Evolutionary conservation across 345 rosid species (phyloP).

Genomic region (Raphanus raphanistrum): DNA sequence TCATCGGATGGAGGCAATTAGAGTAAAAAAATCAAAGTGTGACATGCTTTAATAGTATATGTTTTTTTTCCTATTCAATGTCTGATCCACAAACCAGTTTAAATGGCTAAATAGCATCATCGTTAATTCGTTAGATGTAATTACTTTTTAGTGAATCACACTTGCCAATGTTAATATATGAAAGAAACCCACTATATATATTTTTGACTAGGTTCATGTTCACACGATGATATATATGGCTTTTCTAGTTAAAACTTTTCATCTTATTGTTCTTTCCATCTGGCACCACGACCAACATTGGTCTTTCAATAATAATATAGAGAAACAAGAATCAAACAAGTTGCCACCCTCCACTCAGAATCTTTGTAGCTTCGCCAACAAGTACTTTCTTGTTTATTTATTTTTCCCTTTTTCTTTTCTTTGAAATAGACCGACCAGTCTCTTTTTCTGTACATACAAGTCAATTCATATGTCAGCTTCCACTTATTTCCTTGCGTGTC

Average conservation of each 20-base stretch:
- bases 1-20: too few species aligned
- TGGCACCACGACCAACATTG: constrained; percentile 7
- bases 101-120: not conserved
- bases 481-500: constrained; percentile 1
- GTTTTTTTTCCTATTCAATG: not conserved
- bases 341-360: constrained; percentile 26
- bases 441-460: not conserved
- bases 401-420: not conserved
- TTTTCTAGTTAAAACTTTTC: not conserved
- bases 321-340: constrained; percentile 4
- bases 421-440: constrained; percentile 20
- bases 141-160: not conserved
- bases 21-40: too few species aligned
- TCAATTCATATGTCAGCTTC: not conserved
- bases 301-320: not conserved
- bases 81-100: not conserved
- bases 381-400: constrained; percentile 17
- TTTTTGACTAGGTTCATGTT: constrained; percentile 2
- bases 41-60: too few species aligned
- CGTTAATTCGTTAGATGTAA: not conserved
- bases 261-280: not conserved
- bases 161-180: not conserved
- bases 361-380: constrained; percentile 30
- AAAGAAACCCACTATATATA: not conserved
- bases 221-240: not conserved